Percentiles rank a stretch among this genome's conserved stretches.
These are phyloP conservation scores for Danielia reshetovae DNA, from an alignment of 805 yeast species.

Conservation along the genomic window DNA sequence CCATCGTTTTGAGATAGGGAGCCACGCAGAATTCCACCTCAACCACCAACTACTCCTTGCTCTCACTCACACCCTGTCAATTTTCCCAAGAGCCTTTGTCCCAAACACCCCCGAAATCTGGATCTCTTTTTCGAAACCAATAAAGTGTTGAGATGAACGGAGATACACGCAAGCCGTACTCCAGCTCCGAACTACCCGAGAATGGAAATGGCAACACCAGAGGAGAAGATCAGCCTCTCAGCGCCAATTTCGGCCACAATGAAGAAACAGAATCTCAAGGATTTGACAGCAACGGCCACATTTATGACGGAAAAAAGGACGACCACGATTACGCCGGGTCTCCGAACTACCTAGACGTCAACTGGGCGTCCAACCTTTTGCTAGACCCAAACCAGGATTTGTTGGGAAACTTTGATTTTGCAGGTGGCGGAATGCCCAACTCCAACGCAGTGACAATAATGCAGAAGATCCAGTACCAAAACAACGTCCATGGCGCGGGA, in stretches of 20 bases:
- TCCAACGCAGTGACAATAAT: slow-evolving; percentile 20
- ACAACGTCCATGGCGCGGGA: slow-evolving; percentile 18
- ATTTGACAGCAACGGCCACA: neutral
- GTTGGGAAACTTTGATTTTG: slow-evolving; percentile 32
- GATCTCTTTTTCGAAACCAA: too few species aligned
- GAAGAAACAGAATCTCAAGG: too few species aligned
- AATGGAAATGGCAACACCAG: too few species aligned
- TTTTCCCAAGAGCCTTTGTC: too few species aligned
- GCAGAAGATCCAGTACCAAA: slow-evolving; percentile 31
- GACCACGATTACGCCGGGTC: neutral
- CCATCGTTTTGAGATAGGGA: neutral
- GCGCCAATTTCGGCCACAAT: too few species aligned
- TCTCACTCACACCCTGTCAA: too few species aligned
- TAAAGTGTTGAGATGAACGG: too few species aligned
- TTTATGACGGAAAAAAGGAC: neutral
- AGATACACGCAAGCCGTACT: too few species aligned
- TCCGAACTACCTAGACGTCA: slow-evolving; percentile 12
- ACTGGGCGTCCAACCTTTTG: slow-evolving; percentile 32
- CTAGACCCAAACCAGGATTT: slow-evolving; percentile 30
- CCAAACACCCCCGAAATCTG: too few species aligned
- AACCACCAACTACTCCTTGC: too few species aligned
- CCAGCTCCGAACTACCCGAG: too few species aligned
- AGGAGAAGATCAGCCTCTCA: too few species aligned
- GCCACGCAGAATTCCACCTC: neutral
- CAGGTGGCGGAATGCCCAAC: neutral